Percentiles rank a stretch among this genome's conserved stretches.
Conservation (phyloP, 2,329 filamentous ascomycete genomes). For the Exophiala spinifera region DNA sequence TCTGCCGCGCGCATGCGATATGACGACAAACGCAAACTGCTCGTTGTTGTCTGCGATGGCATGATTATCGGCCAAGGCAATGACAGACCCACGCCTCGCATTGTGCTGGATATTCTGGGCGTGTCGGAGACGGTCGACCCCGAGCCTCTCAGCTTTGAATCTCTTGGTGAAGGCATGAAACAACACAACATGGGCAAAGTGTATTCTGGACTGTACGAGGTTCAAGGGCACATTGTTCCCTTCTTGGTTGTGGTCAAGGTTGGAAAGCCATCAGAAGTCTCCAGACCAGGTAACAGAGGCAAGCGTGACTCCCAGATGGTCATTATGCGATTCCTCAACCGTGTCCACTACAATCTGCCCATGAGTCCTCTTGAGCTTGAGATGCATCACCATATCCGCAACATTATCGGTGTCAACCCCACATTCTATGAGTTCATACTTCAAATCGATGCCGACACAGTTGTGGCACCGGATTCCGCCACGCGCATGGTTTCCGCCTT, state of each 20-base stretch:
- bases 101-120: constrained; percentile 93
- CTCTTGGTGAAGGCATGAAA: constrained; percentile 89
- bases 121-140: constrained; percentile 92
- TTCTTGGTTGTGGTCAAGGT: constrained; percentile 97
- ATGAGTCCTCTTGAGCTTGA: constrained; percentile 97
- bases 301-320: constrained; percentile 99
- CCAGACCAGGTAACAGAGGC: constrained; percentile 84
- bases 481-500: constrained; percentile 91
- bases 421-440: constrained; percentile 97
- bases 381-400: constrained; percentile 97
- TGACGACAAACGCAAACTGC: constrained; percentile 94
- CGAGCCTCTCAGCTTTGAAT: constrained; percentile 93
- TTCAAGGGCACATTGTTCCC: constrained; percentile 95
- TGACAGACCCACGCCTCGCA: constrained; percentile 89
- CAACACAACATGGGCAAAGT: constrained; percentile 99
- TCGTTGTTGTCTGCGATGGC: constrained; percentile 90
- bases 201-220: constrained; percentile 96
- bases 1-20: constrained; percentile 94
- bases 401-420: constrained; percentile 97
- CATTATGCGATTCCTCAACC: constrained; percentile 97
- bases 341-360: constrained; percentile 92
- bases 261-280: constrained; percentile 76
- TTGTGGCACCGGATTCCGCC: constrained; percentile 83
- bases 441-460: constrained; percentile 95
- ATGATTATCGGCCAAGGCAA: constrained; percentile 99